Conservation (phyloP, 2,329 filamentous ascomycete genomes). For the Paecilomyces fulvus region DNA sequence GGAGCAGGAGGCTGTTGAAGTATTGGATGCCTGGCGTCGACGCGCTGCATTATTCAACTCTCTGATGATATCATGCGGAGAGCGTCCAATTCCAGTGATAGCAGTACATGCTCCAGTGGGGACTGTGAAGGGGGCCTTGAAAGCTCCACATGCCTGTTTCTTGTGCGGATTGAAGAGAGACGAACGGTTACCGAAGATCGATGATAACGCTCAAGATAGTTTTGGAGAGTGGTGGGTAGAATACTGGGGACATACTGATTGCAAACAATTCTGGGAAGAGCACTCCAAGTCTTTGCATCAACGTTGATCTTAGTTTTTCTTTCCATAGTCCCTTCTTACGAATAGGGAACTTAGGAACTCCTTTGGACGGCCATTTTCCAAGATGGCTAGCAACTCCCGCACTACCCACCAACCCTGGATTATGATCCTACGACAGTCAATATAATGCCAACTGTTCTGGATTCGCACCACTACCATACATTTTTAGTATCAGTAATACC, state of each 20-base stretch:
- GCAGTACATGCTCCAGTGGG: constrained; percentile 60
- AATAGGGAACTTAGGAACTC: not conserved
- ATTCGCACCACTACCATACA: no score
- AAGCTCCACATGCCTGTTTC: constrained; percentile 66
- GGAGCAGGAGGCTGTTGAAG: constrained; percentile 74
- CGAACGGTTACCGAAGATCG: constrained; percentile 68
- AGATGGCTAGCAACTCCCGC: not conserved
- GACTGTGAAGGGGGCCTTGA: constrained; percentile 61
- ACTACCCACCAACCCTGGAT: not conserved
- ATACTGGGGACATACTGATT: constrained; percentile 72
- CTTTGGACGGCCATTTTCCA: not conserved
- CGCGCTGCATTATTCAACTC: constrained; percentile 67
- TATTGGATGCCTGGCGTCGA: constrained; percentile 64
- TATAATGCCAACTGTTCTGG: no score
- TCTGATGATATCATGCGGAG: constrained; percentile 37
- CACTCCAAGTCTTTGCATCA: constrained; percentile 64
- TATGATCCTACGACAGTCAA: not conserved
- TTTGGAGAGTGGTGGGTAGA: constrained; percentile 98
- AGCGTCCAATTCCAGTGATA: constrained; percentile 57
- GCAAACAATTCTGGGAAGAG: constrained; percentile 76
- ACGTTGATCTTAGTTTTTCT: constrained; percentile 39
- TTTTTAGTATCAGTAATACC: no score
- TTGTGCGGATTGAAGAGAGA: constrained; percentile 84
- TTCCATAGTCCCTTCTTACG: not conserved
- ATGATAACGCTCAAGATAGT: constrained; percentile 72